Evolutionary conservation across 78 protist genomes (phyloP), one percentile per base, ranked within the genome.

Genomic region (Chrysochromulina parva): DNA sequence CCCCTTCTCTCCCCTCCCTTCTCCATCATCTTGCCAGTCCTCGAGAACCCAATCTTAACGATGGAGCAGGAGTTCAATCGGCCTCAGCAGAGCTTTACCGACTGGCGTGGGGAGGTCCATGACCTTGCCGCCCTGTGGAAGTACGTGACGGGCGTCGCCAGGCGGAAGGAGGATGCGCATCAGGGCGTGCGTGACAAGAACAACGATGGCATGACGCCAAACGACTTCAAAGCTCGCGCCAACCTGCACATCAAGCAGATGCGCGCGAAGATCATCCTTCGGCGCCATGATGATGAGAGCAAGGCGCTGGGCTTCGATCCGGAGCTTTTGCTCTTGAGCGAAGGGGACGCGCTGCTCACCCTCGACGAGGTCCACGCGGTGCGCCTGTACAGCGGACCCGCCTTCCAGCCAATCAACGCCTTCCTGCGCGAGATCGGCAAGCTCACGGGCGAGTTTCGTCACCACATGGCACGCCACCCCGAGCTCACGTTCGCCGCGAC

Each of bases 331-430:
- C 3, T 3, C 50, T 11, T 69, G 78, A 26, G 50, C 14, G 48
- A n/a, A 16, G 22, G 17, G 50, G 50, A 69, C 48, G 78, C 57
- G 60, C 59, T 78, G 55, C 85, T 78, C 60, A 53, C 85, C 62
- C 58, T 16, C 65, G 85, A 78, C 85, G 85, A 78, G n/a, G 62
- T 78, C 11, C 58, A 58, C 53, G 88, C 88, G 1, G 88, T 82
- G 65, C 65, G 88, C 54, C 69, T 82, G n/a, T 82, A 82, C 69
- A 13, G 50, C 11, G 88, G 88, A 24, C 88, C 88, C 20, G 88
- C 66, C 26, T 82, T 28, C 69, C 55, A 82, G 88, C 88, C 88
- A 17, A 53, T 82, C 88, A 82, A 82, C 69, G 16, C 11, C 53
- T 82, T 57, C 47, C 88, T 82, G 50, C 65, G 88, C 14, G 48